Evolutionary conservation across 2,329 filamentous ascomycete genomes (phyloP), one percentile per base, ranked within the genome.

Genomic region (Cladobotryum mycophilum): DNA sequence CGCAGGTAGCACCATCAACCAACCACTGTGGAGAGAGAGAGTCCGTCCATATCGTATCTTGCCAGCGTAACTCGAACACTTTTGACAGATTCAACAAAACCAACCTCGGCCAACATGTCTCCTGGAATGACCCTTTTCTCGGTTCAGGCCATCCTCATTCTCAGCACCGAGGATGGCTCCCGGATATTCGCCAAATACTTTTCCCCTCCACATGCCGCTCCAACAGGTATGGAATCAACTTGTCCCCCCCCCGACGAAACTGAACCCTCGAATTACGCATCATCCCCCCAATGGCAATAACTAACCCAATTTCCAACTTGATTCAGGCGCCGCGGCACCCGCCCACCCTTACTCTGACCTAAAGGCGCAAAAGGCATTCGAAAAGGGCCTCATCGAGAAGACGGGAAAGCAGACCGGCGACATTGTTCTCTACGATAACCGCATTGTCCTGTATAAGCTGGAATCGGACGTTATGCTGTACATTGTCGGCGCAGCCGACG

Each of bases 381-480:
- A 99, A 72, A 96, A 96, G 75, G 93, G 91, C 5, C 80, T 99
- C 37, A 75, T 96, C 53, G 86, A 96, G 64, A 97, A 99, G 80
- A 97, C 93, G 14, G 86, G 88, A 59, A 99, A 97, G 78, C 89
- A 95, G 74, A 91, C 83, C 13, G 89, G 87, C 61, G 93, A 97
- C 73, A 93, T 99, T 62, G 95, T 99, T 61, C 82, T 99, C 50
- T 97, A 96, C 73, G 93, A 99, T 73, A 95, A 95, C 74, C 84
- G 89, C 63, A 86, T 99, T 55, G 89, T 97, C 49, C 85, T 97
- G 47, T 99, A 96, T 79, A 99, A 99, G 82, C 87, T 87, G 75
- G 93, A 99, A 76, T 90, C 88, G 61, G 93, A 99, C 69, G 88
- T 97, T 51, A 96, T 96, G 86, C 82, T 83, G 66, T 97, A 97